Base-by-base conservation (phyloP, 2,329 filamentous ascomycete species). In the Penicillium sp. region DNA sequence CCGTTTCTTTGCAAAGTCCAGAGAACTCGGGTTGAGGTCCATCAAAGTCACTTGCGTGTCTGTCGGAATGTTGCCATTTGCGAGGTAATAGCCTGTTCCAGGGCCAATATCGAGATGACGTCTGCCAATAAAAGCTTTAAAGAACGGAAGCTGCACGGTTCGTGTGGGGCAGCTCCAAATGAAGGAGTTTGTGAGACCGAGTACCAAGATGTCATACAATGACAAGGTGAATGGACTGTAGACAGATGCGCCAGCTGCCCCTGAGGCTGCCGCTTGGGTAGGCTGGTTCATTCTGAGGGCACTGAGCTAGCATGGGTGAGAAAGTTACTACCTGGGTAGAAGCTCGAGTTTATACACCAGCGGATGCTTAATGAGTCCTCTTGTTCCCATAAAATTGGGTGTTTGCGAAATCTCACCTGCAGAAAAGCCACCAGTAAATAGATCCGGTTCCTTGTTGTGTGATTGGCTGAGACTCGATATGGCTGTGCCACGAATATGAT, bases 91-190 rank as follows among this genome's bases (percentile, higher is more conserved):
- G 27, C 69, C 69, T 0, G 67, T 67, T 4, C 67, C 69, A 27
- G 64, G 61, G 13, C 69, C 69, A 36, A 71, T 61, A 43, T 72
- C 68, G 16, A 71, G 58, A 47, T 71, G 67, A 6, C 6, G 7
- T 40, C 21, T 21, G 14, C 38, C 16, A 18, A 40, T 40, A n/a
- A 40, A 21, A 4, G 4, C 7, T 21, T 40, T 40, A n/a, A 40
- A 40, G 18, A 40, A 40, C 2, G 38, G 38, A 2, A 40, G 38
- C 10, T 40, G 18, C 9, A 40, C 38, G 16, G 6, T 21, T 21
- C n/a, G 16, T 18, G 38, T 21, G 6, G 38, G 38, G 8, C 38
- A 40, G 6, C 8, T 18, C 38, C 18, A 40, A 16, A n/a, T 9
- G 10, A 18, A 40, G 9, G 6, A 18, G 9, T 40, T 40, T 9